Evolutionary conservation across 2,329 filamentous ascomycete genomes (phyloP), one percentile per base, ranked within the genome.

Genomic region (Torrubiella hemipterigena): DNA sequence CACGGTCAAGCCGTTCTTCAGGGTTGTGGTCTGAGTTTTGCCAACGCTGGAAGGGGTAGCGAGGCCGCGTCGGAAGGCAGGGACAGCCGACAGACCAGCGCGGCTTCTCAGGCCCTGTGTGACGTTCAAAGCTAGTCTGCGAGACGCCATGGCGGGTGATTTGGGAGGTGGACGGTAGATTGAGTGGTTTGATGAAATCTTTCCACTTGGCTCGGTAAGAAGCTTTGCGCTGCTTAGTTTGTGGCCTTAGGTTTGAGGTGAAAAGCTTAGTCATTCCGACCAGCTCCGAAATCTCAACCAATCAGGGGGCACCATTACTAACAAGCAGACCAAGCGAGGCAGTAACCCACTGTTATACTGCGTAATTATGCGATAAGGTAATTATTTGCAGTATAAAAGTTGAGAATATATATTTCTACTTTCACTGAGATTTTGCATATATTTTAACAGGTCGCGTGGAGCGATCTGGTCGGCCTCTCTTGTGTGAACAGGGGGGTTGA

Each of bases 1-100:
- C 63, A 95, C 89, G 53, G 91, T 98, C 69, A 98, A 75, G 61
- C 91, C 91, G 72, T 96, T 98, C 67, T 80, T 83, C 56, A 98
- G 74, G 34, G 91, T 98, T 42, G 91, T 96, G 52, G 83, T 87
- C 73, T 96, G 81, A 50, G 87, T 95, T 69, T 83, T 89, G 69
- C 77, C 68, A 62, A 78, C 73, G 44, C 61, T 58, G 38, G 91
- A 78, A 49, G 89, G 87, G 47, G 87, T 89, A 53, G 89, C 89
- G 58, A 95, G 85, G 56, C 82, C 81, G 69, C 89, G 77, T 63
- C 76, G 80, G 63, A 91, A 67, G 46, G 81, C 72, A 59, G 75
- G 67, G 57, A 85, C 69, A 55, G 81, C 69, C 61, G 81, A 79
- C 63, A 91, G 72, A 63, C 82, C 81, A 63, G 81, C 73, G 62